Base-by-base conservation (phyloP, 306 rosid species). In the Glycine soja region DNA sequence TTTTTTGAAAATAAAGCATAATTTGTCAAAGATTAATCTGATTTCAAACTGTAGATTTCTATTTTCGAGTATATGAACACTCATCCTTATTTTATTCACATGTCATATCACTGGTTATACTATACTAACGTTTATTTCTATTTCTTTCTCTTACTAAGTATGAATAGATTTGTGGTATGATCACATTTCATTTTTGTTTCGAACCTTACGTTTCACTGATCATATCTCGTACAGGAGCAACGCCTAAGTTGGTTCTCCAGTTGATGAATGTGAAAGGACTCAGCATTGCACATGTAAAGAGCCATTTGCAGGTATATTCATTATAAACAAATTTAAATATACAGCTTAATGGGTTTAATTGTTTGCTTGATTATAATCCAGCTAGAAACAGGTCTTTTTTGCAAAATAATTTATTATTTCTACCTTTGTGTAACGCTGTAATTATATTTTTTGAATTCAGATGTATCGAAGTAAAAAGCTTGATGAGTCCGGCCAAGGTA, bases 381-480 rank as follows among this genome's bases (percentile, higher is more conserved):
- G 30, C 63, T 8, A 52, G 58, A 48, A 40, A 56, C 2, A 11
- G 1, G 15, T 4, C 36, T 8, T 13, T 76, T 76, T 32, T 48
- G 8, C 38, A 8, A 58, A 40, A 24, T 24, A 8, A 36, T 36
- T 77, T 85, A 48, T 57, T 61, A 59, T 7, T 13, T 57, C 3
- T 42, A 24, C 58, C 56, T 14, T 63, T 1, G 10, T 42, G 11
- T 11, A 30, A 61, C 32, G 12, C 4, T 13, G 24, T 56, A 75
- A 57, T 63, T 24, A 11, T 50, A 24, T 78, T 50, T 50, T 32
- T 67, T 32, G 8, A 70, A 51, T 53, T 84, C 88, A 93, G 94
- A 92, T 95, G 97, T 95, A 95, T 59, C 86, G 99, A 77, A 92
- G 97, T 85, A 95, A 92, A 85, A 95, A 91, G 85, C 92, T 92